Base-by-base conservation (phyloP, 169 alveolate species). In the Plasmodium knowlesi region DNA sequence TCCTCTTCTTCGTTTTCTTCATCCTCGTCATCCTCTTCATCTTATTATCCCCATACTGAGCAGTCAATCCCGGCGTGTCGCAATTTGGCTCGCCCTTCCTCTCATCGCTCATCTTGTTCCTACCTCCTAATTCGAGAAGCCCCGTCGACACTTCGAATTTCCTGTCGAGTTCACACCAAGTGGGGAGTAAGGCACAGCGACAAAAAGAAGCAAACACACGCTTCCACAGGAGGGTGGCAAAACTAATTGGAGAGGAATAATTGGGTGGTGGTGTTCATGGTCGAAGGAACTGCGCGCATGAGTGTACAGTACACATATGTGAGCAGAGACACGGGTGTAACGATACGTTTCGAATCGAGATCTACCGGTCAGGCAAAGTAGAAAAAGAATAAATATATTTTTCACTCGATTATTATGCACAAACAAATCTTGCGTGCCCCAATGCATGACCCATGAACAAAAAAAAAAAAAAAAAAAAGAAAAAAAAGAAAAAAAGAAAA, bases 1-100 rank as follows among this genome's bases (percentile, higher is more conserved):
- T 61, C 30, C 50, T 50, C 88, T 81, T 81, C 25, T 81, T 81
- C 88, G 67, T 81, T 50, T 50, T 81, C 30, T 37, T 6, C 37
- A 12, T 19, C 37, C 50, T 81, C 10, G 37, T 79, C 1, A 25
- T 16, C 34, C n/a, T 16, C 34, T 32, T 79, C 39, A 5, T 0
- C n/a, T n/a, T n/a, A n/a, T n/a, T n/a, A n/a, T n/a, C n/a, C 41
- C 80, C 41, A 19, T 19, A 30, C 6, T 71, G 57, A 1, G 39
- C 53, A 82, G 22, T 10, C 41, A 46, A 54, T 19, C 5, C 39
- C 54, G 19, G 30, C 41, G 61, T 16, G 61, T 50, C 61, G 22
- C 61, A 12, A 50, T 8, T 50, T 50, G 6, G 61, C 25, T 50
- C 61, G 14, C 25, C 3, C 41, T 25, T 67, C 76, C 37, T 61